Percentiles rank a stretch among this genome's conserved stretches.
Conservation (phyloP, 2,329 filamentous ascomycete species). For the Fusarium sp. region DNA sequence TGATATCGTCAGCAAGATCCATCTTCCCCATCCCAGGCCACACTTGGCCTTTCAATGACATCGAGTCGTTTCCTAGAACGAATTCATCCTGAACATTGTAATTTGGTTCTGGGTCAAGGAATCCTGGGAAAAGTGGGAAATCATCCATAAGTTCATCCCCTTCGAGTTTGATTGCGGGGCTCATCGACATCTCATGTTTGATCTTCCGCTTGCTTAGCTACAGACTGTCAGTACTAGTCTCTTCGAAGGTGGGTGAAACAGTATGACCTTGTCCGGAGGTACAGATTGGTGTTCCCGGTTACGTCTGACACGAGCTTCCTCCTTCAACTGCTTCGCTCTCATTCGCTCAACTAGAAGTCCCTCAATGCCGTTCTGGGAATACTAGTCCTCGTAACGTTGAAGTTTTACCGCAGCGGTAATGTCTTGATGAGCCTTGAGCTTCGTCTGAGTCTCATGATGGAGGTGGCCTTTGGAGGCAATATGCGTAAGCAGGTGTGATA, state of each 20-base stretch:
- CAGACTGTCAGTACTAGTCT: conserved; percentile 13
- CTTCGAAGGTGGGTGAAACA: neutral
- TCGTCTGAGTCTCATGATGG: conserved; percentile 82
- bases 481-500: conserved; percentile 92
- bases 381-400: conserved; percentile 82
- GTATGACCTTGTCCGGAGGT: conserved; percentile 37
- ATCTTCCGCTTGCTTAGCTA: conserved; percentile 47
- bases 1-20: conserved; percentile 78
- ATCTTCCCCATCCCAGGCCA: conserved; percentile 86
- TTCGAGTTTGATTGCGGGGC: conserved; percentile 45
- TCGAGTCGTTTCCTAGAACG: conserved; percentile 44
- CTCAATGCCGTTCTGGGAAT: conserved; percentile 75
- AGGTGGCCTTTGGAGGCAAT: conserved; percentile 93
- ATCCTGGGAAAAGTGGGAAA: conserved; percentile 45
- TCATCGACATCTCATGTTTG: conserved; percentile 41
- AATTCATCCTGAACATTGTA: conserved; percentile 45
- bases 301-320: conserved; percentile 64
- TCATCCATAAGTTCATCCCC: conserved; percentile 42
- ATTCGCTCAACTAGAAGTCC: conserved; percentile 81
- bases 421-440: conserved; percentile 77
- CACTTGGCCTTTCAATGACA: conserved; percentile 74
- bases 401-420: conserved; percentile 71
- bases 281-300: conserved; percentile 38
- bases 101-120: conserved; percentile 47
- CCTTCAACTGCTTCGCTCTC: conserved; percentile 78